Conservation (phyloP, 1,139 yeast species). For the Pichia sp. region DNA sequence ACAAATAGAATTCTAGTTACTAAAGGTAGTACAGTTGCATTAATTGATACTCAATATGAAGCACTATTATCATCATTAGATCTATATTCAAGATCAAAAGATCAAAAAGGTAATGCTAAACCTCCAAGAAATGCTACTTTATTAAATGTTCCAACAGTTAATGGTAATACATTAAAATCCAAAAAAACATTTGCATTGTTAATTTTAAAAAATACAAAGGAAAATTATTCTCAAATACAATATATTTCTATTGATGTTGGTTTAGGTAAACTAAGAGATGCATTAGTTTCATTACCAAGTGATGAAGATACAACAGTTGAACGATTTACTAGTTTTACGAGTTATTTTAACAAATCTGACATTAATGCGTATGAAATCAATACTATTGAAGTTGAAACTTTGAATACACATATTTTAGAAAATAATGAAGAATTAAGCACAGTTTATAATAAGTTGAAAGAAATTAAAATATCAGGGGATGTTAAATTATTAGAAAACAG, state of each 20-base stretch:
- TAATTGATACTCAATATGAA: constrained; percentile 41
- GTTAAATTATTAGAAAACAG: constrained; percentile 20
- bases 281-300: constrained; percentile 48
- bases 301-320: constrained; percentile 7
- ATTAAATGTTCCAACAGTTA: constrained; percentile 37
- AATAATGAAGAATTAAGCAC: constrained; percentile 19
- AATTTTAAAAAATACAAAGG: constrained; percentile 38
- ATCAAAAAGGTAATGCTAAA: constrained; percentile 15
- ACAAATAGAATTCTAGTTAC: constrained; percentile 43
- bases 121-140: constrained; percentile 28
- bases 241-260: constrained; percentile 58
- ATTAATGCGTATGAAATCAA: constrained; percentile 24
- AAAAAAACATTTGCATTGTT: constrained; percentile 40
- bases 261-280: constrained; percentile 62
- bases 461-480: constrained; percentile 22
- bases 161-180: constrained; percentile 39
- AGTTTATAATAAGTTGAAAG: constrained; percentile 16
- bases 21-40: constrained; percentile 35
- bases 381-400: constrained; percentile 17
- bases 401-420: constrained; percentile 6
- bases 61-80: constrained; percentile 39
- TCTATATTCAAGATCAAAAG: constrained; percentile 28
- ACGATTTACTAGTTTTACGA: constrained; percentile 12
- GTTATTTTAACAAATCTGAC: constrained; percentile 9
- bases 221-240: constrained; percentile 41